Conservation (phyloP, 2,329 filamentous ascomycete species). For the Metarhizium brunneum region DNA sequence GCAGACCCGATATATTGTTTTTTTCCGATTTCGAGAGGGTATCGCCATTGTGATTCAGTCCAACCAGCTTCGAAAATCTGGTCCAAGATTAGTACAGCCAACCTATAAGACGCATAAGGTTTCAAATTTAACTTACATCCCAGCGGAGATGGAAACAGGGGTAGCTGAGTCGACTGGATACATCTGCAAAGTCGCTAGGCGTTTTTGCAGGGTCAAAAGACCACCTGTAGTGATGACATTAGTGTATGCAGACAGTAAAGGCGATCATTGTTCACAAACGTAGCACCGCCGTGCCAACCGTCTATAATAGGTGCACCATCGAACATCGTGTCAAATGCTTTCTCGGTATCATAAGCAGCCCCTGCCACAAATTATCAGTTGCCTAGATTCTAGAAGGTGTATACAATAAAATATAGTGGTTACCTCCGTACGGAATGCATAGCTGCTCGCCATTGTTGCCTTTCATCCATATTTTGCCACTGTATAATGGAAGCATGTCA, state of each 20-base stretch:
- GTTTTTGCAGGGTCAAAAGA: conserved; percentile 20
- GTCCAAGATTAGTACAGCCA: neutral
- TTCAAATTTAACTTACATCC: conserved; percentile 17
- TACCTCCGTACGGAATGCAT: conserved; percentile 32
- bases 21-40: conserved; percentile 28
- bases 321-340: conserved; percentile 29
- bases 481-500: conserved; percentile 31
- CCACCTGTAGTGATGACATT: conserved; percentile 16
- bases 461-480: conserved; percentile 32
- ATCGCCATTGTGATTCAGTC: conserved; percentile 30
- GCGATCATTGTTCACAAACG: neutral
- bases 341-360: conserved; percentile 27
- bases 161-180: conserved; percentile 20
- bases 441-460: conserved; percentile 31
- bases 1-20: conserved; percentile 33
- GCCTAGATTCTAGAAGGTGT: neutral
- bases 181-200: conserved; percentile 20
- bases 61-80: conserved; percentile 30
- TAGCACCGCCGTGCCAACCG: conserved; percentile 10
- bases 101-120: neutral
- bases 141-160: conserved; percentile 25
- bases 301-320: conserved; percentile 14
- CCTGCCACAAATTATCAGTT: conserved; percentile 11
- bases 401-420: neutral
- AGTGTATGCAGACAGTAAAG: neutral